These are phyloP conservation scores for Athelia psychrophila DNA, from an alignment of 1,284 basidiomycete genomes.

Conservation along the genomic window DNA sequence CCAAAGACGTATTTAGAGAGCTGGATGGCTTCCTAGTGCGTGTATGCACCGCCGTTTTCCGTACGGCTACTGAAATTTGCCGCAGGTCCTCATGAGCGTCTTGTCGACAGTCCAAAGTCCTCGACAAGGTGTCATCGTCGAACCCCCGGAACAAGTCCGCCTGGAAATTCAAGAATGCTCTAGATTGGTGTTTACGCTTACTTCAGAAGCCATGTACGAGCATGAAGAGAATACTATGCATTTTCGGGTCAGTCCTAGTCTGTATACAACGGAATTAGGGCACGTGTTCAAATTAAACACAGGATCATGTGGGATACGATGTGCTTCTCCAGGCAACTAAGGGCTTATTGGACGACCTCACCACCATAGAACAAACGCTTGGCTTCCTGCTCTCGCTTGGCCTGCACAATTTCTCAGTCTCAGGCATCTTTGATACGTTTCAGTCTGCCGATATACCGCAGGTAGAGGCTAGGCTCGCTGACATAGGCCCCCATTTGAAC, in stretches of 20 bases:
- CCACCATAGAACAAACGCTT: slow-evolving; percentile 49
- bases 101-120: slow-evolving; percentile 52
- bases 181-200: slow-evolving; percentile 56
- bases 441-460: slow-evolving; percentile 35
- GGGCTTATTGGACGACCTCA: slow-evolving; percentile 43
- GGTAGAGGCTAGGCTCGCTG: slow-evolving; percentile 35
- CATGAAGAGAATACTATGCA: slow-evolving; percentile 57
- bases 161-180: slow-evolving; percentile 50
- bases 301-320: slow-evolving; percentile 68
- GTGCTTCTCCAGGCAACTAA: slow-evolving; percentile 55
- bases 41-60: neutral
- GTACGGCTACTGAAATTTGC: neutral
- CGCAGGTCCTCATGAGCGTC: slow-evolving; percentile 57
- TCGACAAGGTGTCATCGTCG: slow-evolving; percentile 30
- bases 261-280: slow-evolving; percentile 1
- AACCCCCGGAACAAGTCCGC: slow-evolving; percentile 39
- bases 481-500: slow-evolving; percentile 34
- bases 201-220: slow-evolving; percentile 59
- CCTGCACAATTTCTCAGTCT: slow-evolving; percentile 56
- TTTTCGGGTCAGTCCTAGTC: slow-evolving; percentile 57
- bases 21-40: slow-evolving; percentile 70
- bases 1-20: slow-evolving; percentile 75
- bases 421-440: slow-evolving; percentile 47
- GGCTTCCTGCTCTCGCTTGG: slow-evolving; percentile 65
- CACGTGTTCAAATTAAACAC: neutral